These are phyloP conservation scores for Taiwanofungus camphoratus DNA, from an alignment of 1,284 basidiomycete genomes.

Conservation along the genomic window DNA sequence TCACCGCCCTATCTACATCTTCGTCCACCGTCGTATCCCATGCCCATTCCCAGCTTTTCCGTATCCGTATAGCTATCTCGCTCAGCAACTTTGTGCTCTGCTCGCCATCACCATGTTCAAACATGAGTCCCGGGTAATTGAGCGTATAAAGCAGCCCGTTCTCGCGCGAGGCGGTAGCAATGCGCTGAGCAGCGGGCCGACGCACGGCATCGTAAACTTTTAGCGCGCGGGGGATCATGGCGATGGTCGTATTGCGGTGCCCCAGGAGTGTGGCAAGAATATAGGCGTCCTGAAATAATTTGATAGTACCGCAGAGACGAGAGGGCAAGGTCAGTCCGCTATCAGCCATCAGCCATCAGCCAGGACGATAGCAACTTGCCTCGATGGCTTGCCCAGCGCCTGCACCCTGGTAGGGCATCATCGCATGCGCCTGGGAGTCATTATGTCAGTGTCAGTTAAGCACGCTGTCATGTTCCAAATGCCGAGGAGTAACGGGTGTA, in stretches of 20 bases:
- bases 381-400: constrained; percentile 55
- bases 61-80: constrained; percentile 21
- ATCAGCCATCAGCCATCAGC: not conserved
- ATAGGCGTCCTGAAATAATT: constrained; percentile 37
- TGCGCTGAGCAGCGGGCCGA: constrained; percentile 33
- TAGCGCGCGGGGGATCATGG: constrained; percentile 32
- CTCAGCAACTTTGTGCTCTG: constrained; percentile 23
- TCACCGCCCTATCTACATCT: constrained; percentile 24
- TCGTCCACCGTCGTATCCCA: constrained; percentile 34
- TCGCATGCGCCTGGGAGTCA: constrained; percentile 42
- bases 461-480: too few relatives aligned
- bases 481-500: not conserved
- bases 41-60: constrained; percentile 34
- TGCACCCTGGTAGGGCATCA: constrained; percentile 49
- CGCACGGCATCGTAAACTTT: constrained; percentile 38
- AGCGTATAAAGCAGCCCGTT: constrained; percentile 31
- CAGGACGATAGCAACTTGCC: constrained; percentile 25
- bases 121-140: constrained; percentile 25
- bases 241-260: constrained; percentile 31
- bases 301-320: too few relatives aligned
- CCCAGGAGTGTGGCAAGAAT: constrained; percentile 40
- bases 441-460: not conserved
- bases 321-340: not conserved
- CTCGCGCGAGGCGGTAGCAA: constrained; percentile 26
- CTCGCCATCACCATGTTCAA: constrained; percentile 13